Evolutionary conservation across 164 flowering plant species (phyloP).

Genomic region (Santalum album): DNA sequence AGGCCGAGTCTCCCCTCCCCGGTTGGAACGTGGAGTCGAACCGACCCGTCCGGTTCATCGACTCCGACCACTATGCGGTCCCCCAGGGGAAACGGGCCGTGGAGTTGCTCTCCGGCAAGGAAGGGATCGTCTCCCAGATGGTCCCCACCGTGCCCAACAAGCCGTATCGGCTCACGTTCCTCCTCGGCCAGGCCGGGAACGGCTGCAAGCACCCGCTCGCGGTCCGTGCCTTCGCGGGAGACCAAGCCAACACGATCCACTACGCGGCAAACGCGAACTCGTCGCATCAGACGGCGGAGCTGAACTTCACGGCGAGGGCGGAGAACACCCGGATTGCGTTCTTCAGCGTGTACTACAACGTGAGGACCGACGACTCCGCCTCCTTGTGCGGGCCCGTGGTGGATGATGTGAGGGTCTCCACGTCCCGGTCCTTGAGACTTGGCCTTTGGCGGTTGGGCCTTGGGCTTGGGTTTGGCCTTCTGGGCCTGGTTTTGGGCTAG

Average conservation of each 20-base stretch:
- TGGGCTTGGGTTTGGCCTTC: slow-evolving; percentile 18
- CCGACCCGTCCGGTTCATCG: slow-evolving; percentile 81
- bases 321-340: slow-evolving; percentile 86
- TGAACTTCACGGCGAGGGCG: slow-evolving; percentile 91
- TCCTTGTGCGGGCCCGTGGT: slow-evolving; percentile 96
- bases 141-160: slow-evolving; percentile 64
- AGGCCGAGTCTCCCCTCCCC: slow-evolving; percentile 68
- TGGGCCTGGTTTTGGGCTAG: slow-evolving; percentile 22
- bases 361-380: slow-evolving; percentile 74
- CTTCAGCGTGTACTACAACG: slow-evolving; percentile 88
- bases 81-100: slow-evolving; percentile 83
- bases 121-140: slow-evolving; percentile 95
- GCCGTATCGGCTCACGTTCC: slow-evolving; percentile 50
- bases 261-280: slow-evolving; percentile 55
- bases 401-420: slow-evolving; percentile 80
- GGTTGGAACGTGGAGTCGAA: slow-evolving; percentile 95
- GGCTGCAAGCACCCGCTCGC: slow-evolving; percentile 82
- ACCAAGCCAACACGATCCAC: slow-evolving; percentile 73
- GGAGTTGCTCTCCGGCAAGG: slow-evolving; percentile 88
- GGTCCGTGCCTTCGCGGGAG: slow-evolving; percentile 90
- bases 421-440: slow-evolving; percentile 24
- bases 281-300: slow-evolving; percentile 35
- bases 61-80: slow-evolving; percentile 64
- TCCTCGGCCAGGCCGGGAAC: slow-evolving; percentile 72
- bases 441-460: neutral